Evolutionary conservation across 352 stramenopile species (phyloP), one percentile per base, ranked within the genome.

Genomic region (Globisporangium barbulae): DNA sequence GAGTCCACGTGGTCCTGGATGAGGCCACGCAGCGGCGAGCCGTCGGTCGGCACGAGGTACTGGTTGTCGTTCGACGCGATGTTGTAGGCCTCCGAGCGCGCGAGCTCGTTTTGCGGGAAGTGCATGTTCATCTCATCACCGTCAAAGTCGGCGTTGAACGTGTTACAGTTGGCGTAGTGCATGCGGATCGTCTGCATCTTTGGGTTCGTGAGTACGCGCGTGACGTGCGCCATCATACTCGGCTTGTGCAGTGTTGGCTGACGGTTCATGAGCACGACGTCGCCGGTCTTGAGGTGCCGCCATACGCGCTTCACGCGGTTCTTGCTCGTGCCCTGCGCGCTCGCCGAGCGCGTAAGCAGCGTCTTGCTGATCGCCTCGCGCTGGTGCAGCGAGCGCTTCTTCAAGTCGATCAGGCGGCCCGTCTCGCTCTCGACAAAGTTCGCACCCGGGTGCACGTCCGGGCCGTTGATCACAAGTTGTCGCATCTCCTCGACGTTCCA

Each of bases 91-190:
- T 99, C 98, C 0, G 97, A 94, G 21, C 96, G 85, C n/a, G 95
- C 97, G 21, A 99, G 71, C 69, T 99, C 94, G 76, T 96, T 99
- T 79, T 99, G 98, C 25, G 98, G 98, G 64, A 99, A 99, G 78
- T 99, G 98, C 81, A 99, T 98, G 83, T 99, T 99, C 88, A 99
- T 99, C 86, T 99, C 98, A 77, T 99, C 98, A 67, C 98, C 98
- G 78, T 99, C 98, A 72, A 99, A 99, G 84, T 99, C 98, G 41
- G 98, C 98, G 82, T 99, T 99, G 90, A 99, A 99, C 45, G 98
- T 99, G 82, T 99, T 99, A 85, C 97, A 99, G 84, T 99, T 99
- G 39, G 97, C 97, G 75, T 99, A 99, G 84, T 99, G 97, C 97
- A 99, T 99, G 53, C 98, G 94, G 68, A 99, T 98, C 30, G 98